Percentiles rank a stretch among this genome's conserved stretches.
These are phyloP conservation scores for Eucalyptus cladocalyx DNA, from an alignment of 345 rosid species.

Conservation along the genomic window DNA sequence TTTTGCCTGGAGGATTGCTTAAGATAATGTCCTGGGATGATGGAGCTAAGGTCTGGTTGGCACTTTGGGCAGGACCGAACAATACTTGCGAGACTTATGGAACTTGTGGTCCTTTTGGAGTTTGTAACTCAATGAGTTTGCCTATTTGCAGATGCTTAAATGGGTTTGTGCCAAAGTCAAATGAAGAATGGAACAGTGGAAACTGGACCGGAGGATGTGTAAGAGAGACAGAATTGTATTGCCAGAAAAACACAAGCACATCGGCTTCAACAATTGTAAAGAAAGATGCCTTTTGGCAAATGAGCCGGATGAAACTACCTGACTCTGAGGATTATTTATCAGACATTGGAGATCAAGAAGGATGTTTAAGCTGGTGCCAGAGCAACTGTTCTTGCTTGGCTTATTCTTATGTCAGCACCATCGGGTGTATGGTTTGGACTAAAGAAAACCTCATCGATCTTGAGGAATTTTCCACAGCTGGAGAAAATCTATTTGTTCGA, in stretches of 20 bases:
- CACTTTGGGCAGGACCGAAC: not conserved
- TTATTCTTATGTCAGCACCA: not conserved
- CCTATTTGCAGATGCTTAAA: conserved; percentile 6
- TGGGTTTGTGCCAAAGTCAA: conserved; percentile 12
- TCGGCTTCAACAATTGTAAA: not conserved
- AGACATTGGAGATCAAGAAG: not conserved
- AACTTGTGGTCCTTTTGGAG: conserved; percentile 8
- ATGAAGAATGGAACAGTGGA: not conserved
- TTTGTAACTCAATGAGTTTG: not conserved
- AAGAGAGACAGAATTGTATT: not conserved
- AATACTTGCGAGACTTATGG: conserved; percentile 5
- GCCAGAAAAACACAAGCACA: not conserved
- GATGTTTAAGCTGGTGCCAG: conserved; percentile 5
- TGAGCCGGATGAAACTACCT: not conserved
- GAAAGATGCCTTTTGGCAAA: not conserved
- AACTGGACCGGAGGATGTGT: conserved; percentile 9
- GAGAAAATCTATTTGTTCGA: not conserved
- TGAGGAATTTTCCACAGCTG: not conserved
- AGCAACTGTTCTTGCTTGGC: conserved; percentile 2
- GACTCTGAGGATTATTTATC: not conserved
- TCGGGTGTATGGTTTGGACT: not conserved
- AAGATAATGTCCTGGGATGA: not conserved
- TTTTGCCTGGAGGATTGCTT: not conserved
- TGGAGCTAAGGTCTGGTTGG: not conserved
- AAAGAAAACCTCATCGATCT: not conserved